phyloP scores from a whole-genome alignment of 345 rosid genomes.

The Citrus maxima region DNA sequence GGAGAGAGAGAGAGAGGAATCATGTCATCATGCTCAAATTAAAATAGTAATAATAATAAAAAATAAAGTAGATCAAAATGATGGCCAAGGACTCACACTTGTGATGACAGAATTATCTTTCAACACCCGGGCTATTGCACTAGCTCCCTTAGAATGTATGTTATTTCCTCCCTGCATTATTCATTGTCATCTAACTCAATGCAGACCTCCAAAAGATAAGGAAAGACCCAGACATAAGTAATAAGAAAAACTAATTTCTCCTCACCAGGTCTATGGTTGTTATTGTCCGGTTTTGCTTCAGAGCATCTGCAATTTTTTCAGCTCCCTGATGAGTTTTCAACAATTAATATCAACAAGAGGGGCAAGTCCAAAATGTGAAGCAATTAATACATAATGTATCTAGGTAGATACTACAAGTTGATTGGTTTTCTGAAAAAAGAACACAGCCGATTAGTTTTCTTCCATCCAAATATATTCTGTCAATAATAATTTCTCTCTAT shows the following conservation, averaged over 20 bases:
- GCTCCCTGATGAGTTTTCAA: slow-evolving; percentile 64
- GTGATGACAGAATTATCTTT: slow-evolving; percentile 72
- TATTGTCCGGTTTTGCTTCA: slow-evolving; percentile 73
- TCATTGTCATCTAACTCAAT: background rate
- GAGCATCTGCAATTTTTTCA: slow-evolving; percentile 74
- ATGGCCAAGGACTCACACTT: slow-evolving; percentile 48
- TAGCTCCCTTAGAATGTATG: slow-evolving; percentile 70
- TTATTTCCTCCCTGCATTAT: slow-evolving; percentile 85
- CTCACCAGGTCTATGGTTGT: slow-evolving; percentile 84
- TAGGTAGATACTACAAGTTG: background rate
- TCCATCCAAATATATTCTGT: background rate
- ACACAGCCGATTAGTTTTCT: background rate
- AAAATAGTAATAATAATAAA: background rate
- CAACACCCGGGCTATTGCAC: slow-evolving; percentile 68
- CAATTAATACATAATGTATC: background rate
- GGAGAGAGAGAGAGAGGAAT: background rate
- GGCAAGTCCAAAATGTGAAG: slow-evolving; percentile 5
- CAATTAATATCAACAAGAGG: slow-evolving; percentile 6
- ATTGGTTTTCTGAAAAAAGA: background rate
- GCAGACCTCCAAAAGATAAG: background rate
- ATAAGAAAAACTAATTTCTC: slow-evolving; percentile 10
- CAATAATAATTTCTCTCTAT: background rate
- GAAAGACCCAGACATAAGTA: background rate
- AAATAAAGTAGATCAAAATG: background rate
- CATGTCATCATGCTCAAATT: slow-evolving; percentile 14